phyloP scores from a whole-genome alignment of 306 rosid genomes.

The Vigna nakashimae region DNA sequence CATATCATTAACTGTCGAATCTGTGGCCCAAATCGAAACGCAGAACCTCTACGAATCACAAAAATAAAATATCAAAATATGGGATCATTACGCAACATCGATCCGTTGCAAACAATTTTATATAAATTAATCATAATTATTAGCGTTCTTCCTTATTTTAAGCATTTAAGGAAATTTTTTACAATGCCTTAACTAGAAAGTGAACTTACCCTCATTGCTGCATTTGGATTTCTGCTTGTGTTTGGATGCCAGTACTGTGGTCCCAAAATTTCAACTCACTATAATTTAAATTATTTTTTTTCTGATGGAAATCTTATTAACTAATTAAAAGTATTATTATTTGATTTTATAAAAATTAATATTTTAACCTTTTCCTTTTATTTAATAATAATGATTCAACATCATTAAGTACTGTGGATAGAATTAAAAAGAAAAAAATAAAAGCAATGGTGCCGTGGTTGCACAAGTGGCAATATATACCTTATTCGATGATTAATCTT shows the following conservation, averaged over 20 bases:
- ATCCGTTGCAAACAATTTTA: conserved; percentile 22
- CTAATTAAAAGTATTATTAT: not conserved
- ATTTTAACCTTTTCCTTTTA: not conserved
- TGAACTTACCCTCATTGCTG: not conserved
- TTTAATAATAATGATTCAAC: not conserved
- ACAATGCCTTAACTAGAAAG: not conserved
- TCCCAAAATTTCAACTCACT: not conserved
- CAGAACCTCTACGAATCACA: conserved; percentile 32
- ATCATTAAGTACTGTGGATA: not conserved
- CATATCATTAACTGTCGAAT: conserved; percentile 38
- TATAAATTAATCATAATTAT: conserved; percentile 13
- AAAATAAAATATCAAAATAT: not conserved
- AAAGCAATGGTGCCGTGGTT: not conserved
- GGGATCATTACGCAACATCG: conserved; percentile 19
- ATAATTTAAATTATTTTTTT: not conserved
- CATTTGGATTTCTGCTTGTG: not conserved
- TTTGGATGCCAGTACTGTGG: not conserved
- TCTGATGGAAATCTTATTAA: not conserved
- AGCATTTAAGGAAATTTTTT: not conserved
- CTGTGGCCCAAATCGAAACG: conserved; percentile 46
- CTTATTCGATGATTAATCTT: not conserved
- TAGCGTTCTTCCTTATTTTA: not conserved
- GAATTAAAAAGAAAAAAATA: not conserved
- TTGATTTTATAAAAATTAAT: not conserved
- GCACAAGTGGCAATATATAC: not conserved